These are phyloP conservation scores for Malus asiatica DNA, from an alignment of 306 rosid species.

Conservation along the genomic window DNA sequence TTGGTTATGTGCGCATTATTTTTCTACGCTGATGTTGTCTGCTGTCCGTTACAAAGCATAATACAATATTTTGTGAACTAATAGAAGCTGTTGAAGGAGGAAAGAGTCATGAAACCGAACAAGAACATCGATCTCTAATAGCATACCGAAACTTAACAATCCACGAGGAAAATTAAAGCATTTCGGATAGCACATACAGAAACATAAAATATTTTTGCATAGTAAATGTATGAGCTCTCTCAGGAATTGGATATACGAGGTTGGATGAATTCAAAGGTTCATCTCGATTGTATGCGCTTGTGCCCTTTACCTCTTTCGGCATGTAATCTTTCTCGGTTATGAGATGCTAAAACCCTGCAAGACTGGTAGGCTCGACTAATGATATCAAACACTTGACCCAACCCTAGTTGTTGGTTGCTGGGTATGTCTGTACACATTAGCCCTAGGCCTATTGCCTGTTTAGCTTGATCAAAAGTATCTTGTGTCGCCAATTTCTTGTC, in stretches of 20 bases:
- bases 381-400: slow-evolving; percentile 23
- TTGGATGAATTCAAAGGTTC: background rate
- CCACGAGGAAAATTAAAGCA: background rate
- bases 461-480: slow-evolving; percentile 28
- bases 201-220: background rate
- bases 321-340: slow-evolving; percentile 21
- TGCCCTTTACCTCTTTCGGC: slow-evolving; percentile 31
- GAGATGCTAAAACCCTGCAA: slow-evolving; percentile 19
- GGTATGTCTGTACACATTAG: slow-evolving; percentile 46
- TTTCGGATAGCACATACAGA: background rate
- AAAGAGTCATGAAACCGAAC: background rate
- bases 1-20: background rate
- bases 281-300: slow-evolving; percentile 14
- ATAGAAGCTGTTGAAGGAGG: background rate
- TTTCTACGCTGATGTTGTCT: background rate
- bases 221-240: background rate
- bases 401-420: slow-evolving; percentile 22
- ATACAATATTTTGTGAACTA: background rate
- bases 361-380: slow-evolving; percentile 34
- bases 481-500: slow-evolving; percentile 44
- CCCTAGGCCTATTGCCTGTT: slow-evolving; percentile 32
- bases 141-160: background rate
- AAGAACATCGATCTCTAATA: background rate
- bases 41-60: background rate
- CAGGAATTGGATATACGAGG: background rate